Evolutionary conservation across 495 filamentous ascomycete species (phyloP).

Genomic region (Haplographium delicatum): DNA sequence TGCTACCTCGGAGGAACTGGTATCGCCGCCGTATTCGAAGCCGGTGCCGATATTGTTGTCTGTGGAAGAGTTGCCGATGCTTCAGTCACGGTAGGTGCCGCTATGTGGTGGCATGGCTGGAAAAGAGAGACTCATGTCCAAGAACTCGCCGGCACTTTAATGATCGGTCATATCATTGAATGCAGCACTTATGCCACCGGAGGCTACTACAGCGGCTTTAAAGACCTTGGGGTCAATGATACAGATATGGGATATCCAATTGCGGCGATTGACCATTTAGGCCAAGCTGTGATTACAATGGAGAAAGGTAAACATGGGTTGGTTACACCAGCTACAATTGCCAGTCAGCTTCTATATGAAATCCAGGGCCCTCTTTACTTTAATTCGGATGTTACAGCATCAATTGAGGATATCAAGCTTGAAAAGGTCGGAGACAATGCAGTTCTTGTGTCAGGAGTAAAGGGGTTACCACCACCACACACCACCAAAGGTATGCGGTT

Average conservation of each 20-base stretch:
- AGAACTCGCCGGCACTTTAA: conserved; percentile 45
- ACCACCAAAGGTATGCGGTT: conserved; percentile 14
- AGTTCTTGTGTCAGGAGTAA: conserved; percentile 39
- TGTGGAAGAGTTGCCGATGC: conserved; percentile 53
- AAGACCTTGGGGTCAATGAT: too few relatives aligned
- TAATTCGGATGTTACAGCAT: conserved; percentile 52
- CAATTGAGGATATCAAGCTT: conserved; percentile 41
- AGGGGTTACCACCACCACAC: conserved; percentile 40
- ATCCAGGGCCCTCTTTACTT: conserved; percentile 55
- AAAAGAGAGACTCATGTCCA: conserved; percentile 40
- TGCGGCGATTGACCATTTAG: conserved; percentile 47
- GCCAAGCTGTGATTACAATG: conserved; percentile 34
- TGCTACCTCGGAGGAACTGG: conserved; percentile 47
- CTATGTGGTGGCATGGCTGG: conserved; percentile 32
- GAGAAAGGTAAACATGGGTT: conserved; percentile 8
- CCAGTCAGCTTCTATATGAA: conserved; percentile 54
- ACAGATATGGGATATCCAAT: conserved; percentile 53
- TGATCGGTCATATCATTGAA: conserved; percentile 53
- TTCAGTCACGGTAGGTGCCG: conserved; percentile 46
- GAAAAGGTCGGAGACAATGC: conserved; percentile 39
- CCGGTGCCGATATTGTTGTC: conserved; percentile 54
- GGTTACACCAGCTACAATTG: conserved; percentile 43
- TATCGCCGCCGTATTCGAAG: conserved; percentile 41
- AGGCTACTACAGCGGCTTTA: conserved; percentile 56
- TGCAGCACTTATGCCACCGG: conserved; percentile 53